These are phyloP conservation scores for Myxozyma kluyveri DNA, from an alignment of 805 yeast species.

Conservation along the genomic window DNA sequence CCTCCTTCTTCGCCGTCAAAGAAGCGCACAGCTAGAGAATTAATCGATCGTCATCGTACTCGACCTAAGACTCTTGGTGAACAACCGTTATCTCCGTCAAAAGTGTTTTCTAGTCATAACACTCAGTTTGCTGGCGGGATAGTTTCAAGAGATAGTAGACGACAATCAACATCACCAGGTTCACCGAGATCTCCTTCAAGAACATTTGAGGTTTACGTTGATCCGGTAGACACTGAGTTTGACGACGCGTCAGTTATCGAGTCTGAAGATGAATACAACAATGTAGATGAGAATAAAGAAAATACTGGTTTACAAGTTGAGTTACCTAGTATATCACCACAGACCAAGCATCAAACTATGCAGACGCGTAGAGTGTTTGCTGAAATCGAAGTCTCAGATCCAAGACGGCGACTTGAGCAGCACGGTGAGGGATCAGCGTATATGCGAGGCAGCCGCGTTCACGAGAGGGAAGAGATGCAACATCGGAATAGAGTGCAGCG, in stretches of 20 bases:
- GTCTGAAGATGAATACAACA: not conserved
- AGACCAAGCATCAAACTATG: not conserved
- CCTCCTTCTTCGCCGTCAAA: not conserved
- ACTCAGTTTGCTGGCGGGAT: too few species aligned
- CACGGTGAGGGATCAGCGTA: not conserved
- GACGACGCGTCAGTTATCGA: not conserved
- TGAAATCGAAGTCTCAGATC: slow-evolving; percentile 9
- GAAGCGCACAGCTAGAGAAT: too few species aligned
- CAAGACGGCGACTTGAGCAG: slow-evolving; percentile 17
- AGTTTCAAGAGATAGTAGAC: not conserved
- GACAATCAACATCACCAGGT: too few species aligned
- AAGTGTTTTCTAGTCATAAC: too few species aligned
- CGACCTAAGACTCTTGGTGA: too few species aligned
- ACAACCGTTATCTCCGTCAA: too few species aligned
- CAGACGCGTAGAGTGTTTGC: slow-evolving; percentile 12
- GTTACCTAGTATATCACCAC: not conserved
- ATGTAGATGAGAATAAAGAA: slow-evolving; percentile 17
- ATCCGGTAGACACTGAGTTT: not conserved
- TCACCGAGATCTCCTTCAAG: not conserved
- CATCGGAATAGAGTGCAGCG: not conserved
- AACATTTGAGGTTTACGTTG: slow-evolving; percentile 4
- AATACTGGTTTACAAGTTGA: slow-evolving; percentile 6
- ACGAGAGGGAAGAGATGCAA: not conserved
- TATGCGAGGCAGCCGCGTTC: not conserved
- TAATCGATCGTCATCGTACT: too few species aligned